Evolutionary conservation across 257 asterid species (phyloP), one percentile per base, ranked within the genome.

Genomic region (Mentha longifolia): DNA sequence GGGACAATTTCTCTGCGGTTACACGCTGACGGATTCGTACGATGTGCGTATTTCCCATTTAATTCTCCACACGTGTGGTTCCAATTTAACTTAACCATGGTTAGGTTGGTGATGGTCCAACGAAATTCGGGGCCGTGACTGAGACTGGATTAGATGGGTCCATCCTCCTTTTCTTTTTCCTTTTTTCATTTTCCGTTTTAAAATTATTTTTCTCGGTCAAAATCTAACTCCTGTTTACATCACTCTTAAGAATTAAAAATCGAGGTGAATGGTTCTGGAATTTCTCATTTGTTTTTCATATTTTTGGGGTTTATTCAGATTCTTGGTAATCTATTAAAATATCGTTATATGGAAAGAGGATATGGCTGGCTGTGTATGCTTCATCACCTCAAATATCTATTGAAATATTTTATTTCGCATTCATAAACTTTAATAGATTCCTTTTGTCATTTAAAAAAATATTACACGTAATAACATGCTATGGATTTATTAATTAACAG

Each of bases 1-100:
- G 86, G 74, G 85, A 81, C 89, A 85, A 22, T 77, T 68, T 75
- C 79, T 74, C 83, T 84, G 79, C 51, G 62, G 55, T 78, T 77
- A 47, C 73, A 43, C 79, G 77, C 92, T 84, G 89, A 79, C 86
- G 55, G 30, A 62, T 67, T 79, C 45, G 85, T 80, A 71, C 82
- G 39, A 76, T 42, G 4, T 45, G n/a, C 15, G 46, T 16, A 63
- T 62, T 63, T 63, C 6, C 42, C 68, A 9, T 74, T 81, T 58
- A 82, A 65, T 78, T 74, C 43, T 59, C 6, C 39, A 35, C 39
- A 35, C 39, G 39, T 35, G 39, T 35, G 39, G 39, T 35, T 35
- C 37, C n/a, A n/a, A 5, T 57, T 33, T 70, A 28, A 28, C 51
- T 59, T 77, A 79, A 86, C 89, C 84, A 79, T 71, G 83, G 87